Evolutionary conservation across 1,139 yeast genomes (phyloP).

Genomic region (Taiozyma sp.): DNA sequence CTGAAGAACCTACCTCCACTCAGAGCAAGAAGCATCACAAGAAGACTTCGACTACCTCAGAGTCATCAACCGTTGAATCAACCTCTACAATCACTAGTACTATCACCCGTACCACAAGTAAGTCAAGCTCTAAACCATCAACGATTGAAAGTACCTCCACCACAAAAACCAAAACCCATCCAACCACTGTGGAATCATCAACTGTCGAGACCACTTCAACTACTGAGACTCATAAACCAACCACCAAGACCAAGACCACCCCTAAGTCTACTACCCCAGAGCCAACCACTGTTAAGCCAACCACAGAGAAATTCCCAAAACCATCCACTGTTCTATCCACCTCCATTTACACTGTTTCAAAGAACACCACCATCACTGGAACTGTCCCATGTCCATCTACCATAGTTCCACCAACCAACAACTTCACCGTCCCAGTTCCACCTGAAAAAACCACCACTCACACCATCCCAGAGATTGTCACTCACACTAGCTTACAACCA

Average conservation of each 20-base stretch:
- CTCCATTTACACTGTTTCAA: not conserved
- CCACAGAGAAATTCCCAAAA: not conserved
- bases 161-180: not conserved
- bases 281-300: not conserved
- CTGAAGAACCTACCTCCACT: not conserved
- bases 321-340: slow-evolving; percentile 4
- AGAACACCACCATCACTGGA: not conserved
- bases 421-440: slow-evolving; percentile 2
- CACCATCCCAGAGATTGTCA: not conserved
- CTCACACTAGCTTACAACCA: not conserved
- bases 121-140: not conserved
- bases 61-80: not conserved
- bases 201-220: not conserved
- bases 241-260: too few species aligned
- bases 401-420: not conserved
- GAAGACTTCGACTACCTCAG: not conserved
- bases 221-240: too few species aligned
- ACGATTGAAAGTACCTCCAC: not conserved
- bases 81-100: not conserved
- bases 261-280: not conserved
- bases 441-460: slow-evolving; percentile 2
- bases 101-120: not conserved
- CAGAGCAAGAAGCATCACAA: too few species aligned
- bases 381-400: not conserved
- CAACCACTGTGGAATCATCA: not conserved